phyloP scores from a whole-genome alignment of 164 flowering plant genomes.

The Euptelea pleiosperma region DNA sequence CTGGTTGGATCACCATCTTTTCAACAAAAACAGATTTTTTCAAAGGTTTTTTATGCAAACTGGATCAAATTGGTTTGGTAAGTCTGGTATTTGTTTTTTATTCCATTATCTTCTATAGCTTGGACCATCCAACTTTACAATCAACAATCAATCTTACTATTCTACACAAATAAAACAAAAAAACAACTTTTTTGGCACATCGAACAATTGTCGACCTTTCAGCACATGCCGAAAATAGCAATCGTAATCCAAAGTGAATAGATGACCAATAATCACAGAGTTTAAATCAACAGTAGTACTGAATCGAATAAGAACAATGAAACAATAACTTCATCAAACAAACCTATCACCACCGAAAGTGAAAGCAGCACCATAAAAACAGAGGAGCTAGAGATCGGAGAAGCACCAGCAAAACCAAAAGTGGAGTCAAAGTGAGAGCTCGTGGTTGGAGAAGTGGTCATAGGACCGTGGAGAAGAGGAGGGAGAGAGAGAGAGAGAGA shows the following conservation, averaged over 20 bases:
- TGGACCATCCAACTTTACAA: neutral
- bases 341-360: neutral
- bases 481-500: too few species aligned
- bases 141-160: neutral
- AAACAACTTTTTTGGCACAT: neutral
- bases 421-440: conserved; percentile 49
- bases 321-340: neutral
- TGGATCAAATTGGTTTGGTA: too few species aligned
- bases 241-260: neutral
- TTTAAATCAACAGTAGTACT: neutral
- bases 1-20: neutral
- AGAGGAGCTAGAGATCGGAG: conserved; percentile 36
- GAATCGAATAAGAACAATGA: neutral
- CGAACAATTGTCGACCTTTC: neutral
- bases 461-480: too few species aligned
- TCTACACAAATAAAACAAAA: neutral
- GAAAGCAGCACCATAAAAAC: conserved; percentile 40
- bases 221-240: neutral
- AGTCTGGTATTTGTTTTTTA: neutral
- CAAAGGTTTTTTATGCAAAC: neutral
- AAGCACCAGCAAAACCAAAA: conserved; percentile 31
- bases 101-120: too few species aligned
- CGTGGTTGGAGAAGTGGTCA: too few species aligned
- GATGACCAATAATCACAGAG: neutral
- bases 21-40: neutral